Evolutionary conservation across 805 yeast genomes (phyloP).

Genomic region (Candida dajiaensis): DNA sequence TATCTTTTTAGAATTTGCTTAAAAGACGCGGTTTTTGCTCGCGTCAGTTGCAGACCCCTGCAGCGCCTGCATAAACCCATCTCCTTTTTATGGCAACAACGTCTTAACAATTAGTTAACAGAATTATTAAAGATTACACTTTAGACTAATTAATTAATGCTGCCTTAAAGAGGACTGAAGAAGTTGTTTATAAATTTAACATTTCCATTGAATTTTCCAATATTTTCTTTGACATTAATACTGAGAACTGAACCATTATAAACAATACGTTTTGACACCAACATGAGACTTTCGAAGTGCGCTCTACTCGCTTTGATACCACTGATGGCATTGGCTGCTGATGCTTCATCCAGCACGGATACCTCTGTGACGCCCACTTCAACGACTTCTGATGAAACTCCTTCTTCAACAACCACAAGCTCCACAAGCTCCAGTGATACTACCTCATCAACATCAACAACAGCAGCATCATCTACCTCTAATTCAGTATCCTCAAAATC

Average conservation of each 20-base stretch:
- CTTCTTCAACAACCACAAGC: background rate
- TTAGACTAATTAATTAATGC: no score
- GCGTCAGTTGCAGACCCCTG: background rate
- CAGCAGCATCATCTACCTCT: conserved; percentile 1
- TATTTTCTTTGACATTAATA: background rate
- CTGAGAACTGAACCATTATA: no score
- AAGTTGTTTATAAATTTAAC: no score
- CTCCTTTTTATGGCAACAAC: no score
- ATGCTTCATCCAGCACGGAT: background rate
- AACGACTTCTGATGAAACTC: background rate
- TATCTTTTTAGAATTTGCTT: no score
- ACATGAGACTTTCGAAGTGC: background rate
- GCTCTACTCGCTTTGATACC: background rate
- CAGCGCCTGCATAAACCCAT: background rate
- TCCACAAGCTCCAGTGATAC: background rate
- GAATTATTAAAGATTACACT: no score
- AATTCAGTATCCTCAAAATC: background rate
- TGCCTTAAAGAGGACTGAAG: no score
- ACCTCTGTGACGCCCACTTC: background rate
- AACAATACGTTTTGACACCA: background rate
- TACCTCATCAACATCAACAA: background rate
- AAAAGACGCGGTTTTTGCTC: background rate
- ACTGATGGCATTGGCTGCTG: background rate
- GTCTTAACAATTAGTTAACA: no score
- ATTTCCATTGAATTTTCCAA: background rate